Base-by-base conservation (phyloP, 1,284 basidiomycete genomes). In the Phlebopus sp. region DNA sequence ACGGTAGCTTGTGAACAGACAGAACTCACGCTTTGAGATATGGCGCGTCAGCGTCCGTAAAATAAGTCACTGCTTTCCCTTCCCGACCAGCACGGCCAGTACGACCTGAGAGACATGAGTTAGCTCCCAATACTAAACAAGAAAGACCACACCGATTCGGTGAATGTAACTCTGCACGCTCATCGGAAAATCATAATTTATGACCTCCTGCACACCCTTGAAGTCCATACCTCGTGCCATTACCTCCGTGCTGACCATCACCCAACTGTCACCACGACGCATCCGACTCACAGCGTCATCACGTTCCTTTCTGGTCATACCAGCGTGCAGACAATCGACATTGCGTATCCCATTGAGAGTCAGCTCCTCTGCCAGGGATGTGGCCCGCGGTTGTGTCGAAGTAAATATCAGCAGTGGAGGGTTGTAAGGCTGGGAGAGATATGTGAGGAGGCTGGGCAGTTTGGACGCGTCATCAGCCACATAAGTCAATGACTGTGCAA, bases 211-310 rank as follows among this genome's bases (percentile, higher is more conserved):
- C 37, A 99, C 86, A 11, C 94, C 94, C 66, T 91, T 90, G 74
- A 99, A 98, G 65, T 99, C 96, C 84, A 99, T 95, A 4, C 96
- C 97, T 55, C 97, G 79, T 10, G 92, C 93, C 86, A 97, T 89
- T 32, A 97, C 90, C 63, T 97, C 95, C 13, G 94, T 97, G 55
- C 86, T 90, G 42, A 97, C 80, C 77, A 97, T 81, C 21, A 94
- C 81, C 94, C 94, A 97, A 52, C 90, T 88, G 59, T 88, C 80
- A 0, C 93, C 96, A 55, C 77, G 76, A 38, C 90, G 84, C 82
- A 99, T 97, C 17, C 86, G 82, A 38, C 78, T 76, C 10, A 97
- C 80, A 9, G 89, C 83, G 57, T 92, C 86, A 56, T 96, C 92
- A 38, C 96, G 80, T 66, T 96, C 90, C 58, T 88, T 85, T 58